phyloP scores from a whole-genome alignment of 192 early-diverging fungal species.

The Lunasporangiospora selenospora region DNA sequence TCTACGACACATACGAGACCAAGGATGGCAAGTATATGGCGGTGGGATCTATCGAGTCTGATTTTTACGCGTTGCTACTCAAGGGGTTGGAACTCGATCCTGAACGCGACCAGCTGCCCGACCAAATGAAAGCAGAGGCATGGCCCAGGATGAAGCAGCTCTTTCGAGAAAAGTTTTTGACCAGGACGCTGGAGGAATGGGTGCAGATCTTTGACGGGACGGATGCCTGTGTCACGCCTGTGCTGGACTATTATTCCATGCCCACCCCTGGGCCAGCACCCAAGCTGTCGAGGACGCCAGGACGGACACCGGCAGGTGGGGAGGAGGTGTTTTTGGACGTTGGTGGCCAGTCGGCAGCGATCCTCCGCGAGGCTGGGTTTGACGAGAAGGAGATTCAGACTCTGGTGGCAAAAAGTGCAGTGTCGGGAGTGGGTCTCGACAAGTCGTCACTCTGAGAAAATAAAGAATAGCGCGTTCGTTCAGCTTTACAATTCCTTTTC shows the following conservation, averaged over 20 bases:
- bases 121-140: conserved; percentile 55
- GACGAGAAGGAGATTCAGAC: conserved; percentile 46
- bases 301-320: neutral
- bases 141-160: conserved; percentile 61
- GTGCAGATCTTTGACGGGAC: conserved; percentile 59
- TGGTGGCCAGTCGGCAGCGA: conserved; percentile 53
- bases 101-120: conserved; percentile 37
- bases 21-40: conserved; percentile 71
- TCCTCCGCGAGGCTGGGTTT: conserved; percentile 53
- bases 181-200: conserved; percentile 72
- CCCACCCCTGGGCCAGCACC: conserved; percentile 60
- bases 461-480: no score
- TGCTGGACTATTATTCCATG: conserved; percentile 55
- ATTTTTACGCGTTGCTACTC: conserved; percentile 65
- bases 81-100: conserved; percentile 50
- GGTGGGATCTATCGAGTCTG: conserved; percentile 69
- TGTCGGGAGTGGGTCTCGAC: conserved; percentile 25
- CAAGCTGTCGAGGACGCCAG: conserved; percentile 59
- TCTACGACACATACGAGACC: conserved; percentile 72
- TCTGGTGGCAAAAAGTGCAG: conserved; percentile 33
- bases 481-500: no score
- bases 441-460: conserved; percentile 37
- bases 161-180: conserved; percentile 55
- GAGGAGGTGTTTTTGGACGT: conserved; percentile 42
- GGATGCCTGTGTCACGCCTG: conserved; percentile 74